Evolutionary conservation across 176 grass and related monocot species (phyloP).

Genomic region (Raddia distichophylla): DNA sequence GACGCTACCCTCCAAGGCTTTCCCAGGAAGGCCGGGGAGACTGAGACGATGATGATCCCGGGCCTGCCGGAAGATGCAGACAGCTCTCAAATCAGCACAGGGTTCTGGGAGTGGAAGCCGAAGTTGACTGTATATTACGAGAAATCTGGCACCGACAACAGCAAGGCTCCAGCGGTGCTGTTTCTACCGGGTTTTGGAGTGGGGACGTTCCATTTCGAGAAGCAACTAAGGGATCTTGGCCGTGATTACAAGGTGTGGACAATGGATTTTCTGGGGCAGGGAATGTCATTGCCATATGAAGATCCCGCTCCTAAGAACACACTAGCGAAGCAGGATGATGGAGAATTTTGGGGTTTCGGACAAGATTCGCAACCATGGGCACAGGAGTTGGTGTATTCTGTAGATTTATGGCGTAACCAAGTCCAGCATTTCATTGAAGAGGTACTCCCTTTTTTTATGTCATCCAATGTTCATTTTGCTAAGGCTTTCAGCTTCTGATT

Average conservation of each 20-base stretch:
- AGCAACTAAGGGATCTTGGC: constrained; percentile 88
- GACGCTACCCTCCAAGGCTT: constrained; percentile 54
- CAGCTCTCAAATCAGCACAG: constrained; percentile 71
- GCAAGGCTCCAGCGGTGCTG: constrained; percentile 74
- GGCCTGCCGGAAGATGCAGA: constrained; percentile 59
- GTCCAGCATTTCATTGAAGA: constrained; percentile 89
- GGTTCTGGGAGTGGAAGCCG: constrained; percentile 88
- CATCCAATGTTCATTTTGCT: constrained; percentile 15
- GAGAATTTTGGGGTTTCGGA: constrained; percentile 78
- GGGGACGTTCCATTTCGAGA: constrained; percentile 88
- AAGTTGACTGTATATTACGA: constrained; percentile 93
- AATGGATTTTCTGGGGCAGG: constrained; percentile 94
- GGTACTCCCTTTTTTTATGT: constrained; percentile 45
- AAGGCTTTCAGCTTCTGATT: constrained; percentile 7
- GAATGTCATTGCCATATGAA: constrained; percentile 81
- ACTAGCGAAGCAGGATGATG: constrained; percentile 2
- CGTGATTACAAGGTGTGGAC: constrained; percentile 88
- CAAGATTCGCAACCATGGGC: constrained; percentile 90
- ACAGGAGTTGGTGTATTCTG: constrained; percentile 68
- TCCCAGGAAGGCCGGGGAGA: constrained; percentile 39
- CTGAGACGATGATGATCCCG: constrained; percentile 63
- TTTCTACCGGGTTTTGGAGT: constrained; percentile 95
- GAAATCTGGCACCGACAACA: constrained; percentile 67
- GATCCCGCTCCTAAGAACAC: constrained; percentile 68
- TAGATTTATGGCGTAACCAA: constrained; percentile 85